These are phyloP conservation scores for Desmodesmus armatus DNA, from an alignment of 139 green algal genomes.

Conservation along the genomic window DNA sequence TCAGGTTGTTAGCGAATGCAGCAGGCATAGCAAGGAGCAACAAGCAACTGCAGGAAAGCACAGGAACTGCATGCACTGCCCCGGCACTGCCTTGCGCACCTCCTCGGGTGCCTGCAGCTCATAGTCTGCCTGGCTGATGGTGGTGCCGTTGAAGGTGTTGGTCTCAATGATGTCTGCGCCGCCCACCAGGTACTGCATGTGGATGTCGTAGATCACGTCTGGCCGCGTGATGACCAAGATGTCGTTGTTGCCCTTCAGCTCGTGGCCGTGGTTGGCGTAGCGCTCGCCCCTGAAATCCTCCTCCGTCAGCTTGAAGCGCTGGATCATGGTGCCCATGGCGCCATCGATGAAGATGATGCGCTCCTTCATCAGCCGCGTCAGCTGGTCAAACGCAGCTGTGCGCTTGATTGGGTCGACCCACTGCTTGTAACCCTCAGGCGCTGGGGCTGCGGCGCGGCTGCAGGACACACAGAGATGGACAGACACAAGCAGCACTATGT, in stretches of 20 bases:
- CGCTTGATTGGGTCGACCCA: conserved; percentile 47
- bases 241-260: conserved; percentile 99
- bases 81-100: too few species aligned
- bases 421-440: conserved; percentile 55
- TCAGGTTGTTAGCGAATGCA: too few species aligned
- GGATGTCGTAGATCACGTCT: conserved; percentile 95
- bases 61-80: too few species aligned
- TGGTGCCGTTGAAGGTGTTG: conserved; percentile 98
- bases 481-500: background rate
- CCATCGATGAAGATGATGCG: conserved; percentile 97
- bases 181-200: conserved; percentile 86
- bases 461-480: background rate
- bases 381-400: conserved; percentile 71
- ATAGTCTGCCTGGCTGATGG: conserved; percentile 95
- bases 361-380: conserved; percentile 87
- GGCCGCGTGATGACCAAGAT: conserved; percentile 95
- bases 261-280: conserved; percentile 77
- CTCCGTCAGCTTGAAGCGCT: conserved; percentile 91
- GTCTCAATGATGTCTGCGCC: conserved; percentile 99
- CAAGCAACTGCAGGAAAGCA: too few species aligned
- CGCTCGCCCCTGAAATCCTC: conserved; percentile 89
- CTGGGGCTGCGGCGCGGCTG: background rate
- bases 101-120: conserved; percentile 77
- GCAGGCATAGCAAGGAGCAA: too few species aligned
- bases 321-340: conserved; percentile 96